These are phyloP conservation scores for Angomonas deanei DNA, from an alignment of 208 protist genomes.

Conservation along the genomic window DNA sequence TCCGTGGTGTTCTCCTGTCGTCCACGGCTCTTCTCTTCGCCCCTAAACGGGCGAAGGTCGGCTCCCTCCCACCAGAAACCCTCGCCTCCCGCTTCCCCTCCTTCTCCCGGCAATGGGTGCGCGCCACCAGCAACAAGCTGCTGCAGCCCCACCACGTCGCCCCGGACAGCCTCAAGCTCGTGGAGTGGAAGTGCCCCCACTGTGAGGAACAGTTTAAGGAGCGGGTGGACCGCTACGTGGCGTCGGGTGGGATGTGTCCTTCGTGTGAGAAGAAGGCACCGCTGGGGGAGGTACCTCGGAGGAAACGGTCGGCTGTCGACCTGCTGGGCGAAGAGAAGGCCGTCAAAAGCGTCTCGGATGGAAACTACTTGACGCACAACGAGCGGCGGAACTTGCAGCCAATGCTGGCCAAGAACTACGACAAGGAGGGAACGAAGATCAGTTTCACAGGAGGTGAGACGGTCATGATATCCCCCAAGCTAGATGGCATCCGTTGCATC, in stretches of 20 bases:
- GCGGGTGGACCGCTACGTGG: slow-evolving; percentile 75
- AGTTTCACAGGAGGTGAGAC: slow-evolving; percentile 19
- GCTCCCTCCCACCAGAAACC: slow-evolving; percentile 2
- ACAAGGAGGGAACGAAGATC: slow-evolving; percentile 58
- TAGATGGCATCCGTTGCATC: slow-evolving; percentile 89
- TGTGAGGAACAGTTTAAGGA: slow-evolving; percentile 59
- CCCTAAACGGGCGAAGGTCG: too few species aligned
- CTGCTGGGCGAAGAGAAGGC: slow-evolving; percentile 54
- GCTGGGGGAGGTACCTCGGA: background rate
- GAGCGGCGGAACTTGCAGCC: slow-evolving; percentile 75
- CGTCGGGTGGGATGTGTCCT: slow-evolving; percentile 59
- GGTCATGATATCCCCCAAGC: slow-evolving; percentile 78
- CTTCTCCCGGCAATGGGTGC: slow-evolving; percentile 61
- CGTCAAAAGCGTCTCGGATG: slow-evolving; percentile 71
- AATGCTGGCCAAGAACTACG: slow-evolving; percentile 84
- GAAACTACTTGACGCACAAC: slow-evolving; percentile 41
- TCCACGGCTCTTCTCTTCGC: background rate
- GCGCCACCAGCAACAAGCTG: slow-evolving; percentile 72
- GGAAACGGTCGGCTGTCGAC: slow-evolving; percentile 8
- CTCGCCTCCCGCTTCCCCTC: slow-evolving; percentile 56
- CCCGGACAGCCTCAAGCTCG: slow-evolving; percentile 62
- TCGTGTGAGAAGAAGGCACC: slow-evolving; percentile 43
- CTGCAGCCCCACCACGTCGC: slow-evolving; percentile 76
- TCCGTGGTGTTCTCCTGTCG: background rate
- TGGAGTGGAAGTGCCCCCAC: slow-evolving; percentile 64